Conservation (phyloP, 352 stramenopile genomes). For the Phytopythium kandeliae region DNA sequence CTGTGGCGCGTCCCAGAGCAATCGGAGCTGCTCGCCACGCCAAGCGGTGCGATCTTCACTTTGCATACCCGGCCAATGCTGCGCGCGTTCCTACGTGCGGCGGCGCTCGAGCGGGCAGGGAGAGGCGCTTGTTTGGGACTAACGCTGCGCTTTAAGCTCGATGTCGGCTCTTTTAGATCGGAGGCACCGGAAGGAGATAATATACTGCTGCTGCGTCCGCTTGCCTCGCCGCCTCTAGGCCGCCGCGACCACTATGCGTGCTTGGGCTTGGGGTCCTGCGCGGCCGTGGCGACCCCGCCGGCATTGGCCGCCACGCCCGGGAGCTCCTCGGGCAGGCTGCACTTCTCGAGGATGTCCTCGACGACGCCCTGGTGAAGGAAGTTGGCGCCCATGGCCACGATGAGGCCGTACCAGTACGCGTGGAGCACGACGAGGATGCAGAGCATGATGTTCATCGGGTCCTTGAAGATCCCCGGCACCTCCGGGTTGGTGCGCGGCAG, state of each 20-base stretch:
- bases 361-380: conserved; percentile 23
- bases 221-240: not conserved
- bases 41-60: too few species aligned
- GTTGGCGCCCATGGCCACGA: conserved; percentile 38
- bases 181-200: too few species aligned
- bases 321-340: conserved; percentile 7
- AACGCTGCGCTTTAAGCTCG: too few species aligned
- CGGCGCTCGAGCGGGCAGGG: too few species aligned
- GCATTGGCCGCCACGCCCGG: not conserved
- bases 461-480: conserved; percentile 25
- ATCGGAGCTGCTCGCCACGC: too few species aligned
- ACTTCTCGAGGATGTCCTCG: conserved; percentile 38
- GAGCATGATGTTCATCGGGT: conserved; percentile 29
- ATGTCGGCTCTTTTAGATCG: too few species aligned
- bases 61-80: too few species aligned
- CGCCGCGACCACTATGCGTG: not conserved
- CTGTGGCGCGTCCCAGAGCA: too few species aligned
- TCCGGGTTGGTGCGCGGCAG: conserved; percentile 21
- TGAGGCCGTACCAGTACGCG: conserved; percentile 37
- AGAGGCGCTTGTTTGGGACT: too few species aligned
- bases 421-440: conserved; percentile 36
- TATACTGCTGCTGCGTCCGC: not conserved
- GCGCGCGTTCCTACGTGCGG: too few species aligned
- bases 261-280: conserved; percentile 1
- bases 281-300: not conserved